A percentile compares a stretch with the other conserved stretches of the same genome.
These are phyloP conservation scores for Erigeron philadelphicus DNA, from an alignment of 140 eudicot species.

Conservation along the genomic window DNA sequence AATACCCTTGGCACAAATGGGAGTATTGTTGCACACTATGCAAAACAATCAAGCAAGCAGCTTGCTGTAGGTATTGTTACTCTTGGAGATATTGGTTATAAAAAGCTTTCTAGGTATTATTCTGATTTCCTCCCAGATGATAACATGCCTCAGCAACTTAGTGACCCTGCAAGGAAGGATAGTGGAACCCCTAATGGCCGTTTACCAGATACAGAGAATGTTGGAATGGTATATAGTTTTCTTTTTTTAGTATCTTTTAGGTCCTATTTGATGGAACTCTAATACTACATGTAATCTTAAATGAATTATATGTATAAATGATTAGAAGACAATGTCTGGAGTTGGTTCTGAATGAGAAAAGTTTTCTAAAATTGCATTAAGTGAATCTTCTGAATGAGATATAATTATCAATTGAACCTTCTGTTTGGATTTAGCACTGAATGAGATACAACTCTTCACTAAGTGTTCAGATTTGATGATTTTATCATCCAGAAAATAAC, in stretches of 20 bases:
- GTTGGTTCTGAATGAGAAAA: background rate
- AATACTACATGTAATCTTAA: background rate
- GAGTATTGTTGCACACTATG: constrained; percentile 80
- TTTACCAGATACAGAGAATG: constrained; percentile 52
- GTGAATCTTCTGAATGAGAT: background rate
- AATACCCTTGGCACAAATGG: constrained; percentile 54
- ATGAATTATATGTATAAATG: background rate
- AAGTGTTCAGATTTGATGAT: no score
- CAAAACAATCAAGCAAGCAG: constrained; percentile 88
- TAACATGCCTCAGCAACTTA: constrained; percentile 38
- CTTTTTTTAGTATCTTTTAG: background rate
- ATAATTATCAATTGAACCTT: background rate
- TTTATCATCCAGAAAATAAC: no score
- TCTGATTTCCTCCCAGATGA: constrained; percentile 73
- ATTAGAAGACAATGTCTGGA: background rate
- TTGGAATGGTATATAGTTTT: constrained; percentile 67
- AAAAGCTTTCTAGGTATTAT: constrained; percentile 75
- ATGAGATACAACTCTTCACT: background rate
- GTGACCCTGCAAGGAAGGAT: constrained; percentile 36
- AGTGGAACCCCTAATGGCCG: constrained; percentile 46
- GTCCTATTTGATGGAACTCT: background rate
- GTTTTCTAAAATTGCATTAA: background rate
- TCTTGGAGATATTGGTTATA: constrained; percentile 77
- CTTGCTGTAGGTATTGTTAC: constrained; percentile 87
- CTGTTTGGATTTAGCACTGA: background rate